Evolutionary conservation across 2,329 filamentous ascomycete species (phyloP), one percentile per base, ranked within the genome.

Genomic region (Nemania abortiva): DNA sequence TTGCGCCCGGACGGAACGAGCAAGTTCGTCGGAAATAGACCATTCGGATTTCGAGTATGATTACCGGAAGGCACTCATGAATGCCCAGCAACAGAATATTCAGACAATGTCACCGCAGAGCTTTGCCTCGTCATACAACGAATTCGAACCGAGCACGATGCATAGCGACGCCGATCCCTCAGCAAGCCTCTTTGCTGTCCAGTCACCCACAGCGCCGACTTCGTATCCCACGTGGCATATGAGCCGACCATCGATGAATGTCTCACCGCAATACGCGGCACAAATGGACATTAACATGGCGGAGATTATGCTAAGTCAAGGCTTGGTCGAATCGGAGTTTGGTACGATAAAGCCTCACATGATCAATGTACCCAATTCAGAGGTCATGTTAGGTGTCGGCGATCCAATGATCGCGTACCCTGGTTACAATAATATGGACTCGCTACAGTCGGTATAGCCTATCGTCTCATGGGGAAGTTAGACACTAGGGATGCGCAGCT

Each of bases 361-460:
- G 53, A 79, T 88, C 52, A 84, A 84, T 45, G 85, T 84, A 72
- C 79, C 83, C 50, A 86, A 87, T 61, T 82, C 85, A 0, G 86
- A 87, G 53, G 84, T 86, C 7, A 89, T 89, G 86, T 81, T 88
- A 76, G 85, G 86, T 20, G 83, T 87, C 74, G 84, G 83, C 20
- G 87, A 89, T 69, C 86, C 87, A 0, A 88, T 88, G 86, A 88
- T 89, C 7, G 69, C 69, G 65, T 89, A 85, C 73, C 81, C 83
- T 2, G 84, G 85, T 53, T 87, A 84, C 74, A 85, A 86, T 74
- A 86, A 87, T 66, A 78, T 79, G 73, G 77, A 79, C 54, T 76
- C 76, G 55, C 70, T 78, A 69, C 75, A 76, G 55, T 77, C 69
- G 73, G 47, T 63, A 68, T 70, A 60, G 39, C 15, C 42, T 11